Conservation (phyloP, 306 rosid species). For the Citrullus mucosospermus region DNA sequence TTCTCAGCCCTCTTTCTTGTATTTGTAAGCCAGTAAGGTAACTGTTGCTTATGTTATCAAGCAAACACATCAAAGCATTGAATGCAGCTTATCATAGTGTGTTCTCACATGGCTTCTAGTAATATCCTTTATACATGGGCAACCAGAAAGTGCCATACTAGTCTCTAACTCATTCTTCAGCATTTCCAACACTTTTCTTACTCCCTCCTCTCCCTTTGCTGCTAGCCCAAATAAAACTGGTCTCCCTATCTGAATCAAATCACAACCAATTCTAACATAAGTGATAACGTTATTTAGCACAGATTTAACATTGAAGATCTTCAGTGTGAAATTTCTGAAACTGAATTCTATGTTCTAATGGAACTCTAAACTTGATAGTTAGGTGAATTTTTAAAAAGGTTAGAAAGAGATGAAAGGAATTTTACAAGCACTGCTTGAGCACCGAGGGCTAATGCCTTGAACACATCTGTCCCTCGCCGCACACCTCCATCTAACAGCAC, state of each 20-base stretch:
- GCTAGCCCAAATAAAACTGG: constrained; percentile 37
- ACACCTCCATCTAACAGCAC: constrained; percentile 54
- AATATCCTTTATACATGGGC: constrained; percentile 27
- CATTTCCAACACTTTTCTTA: constrained; percentile 31
- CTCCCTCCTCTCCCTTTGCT: constrained; percentile 42
- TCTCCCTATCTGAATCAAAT: constrained; percentile 37
- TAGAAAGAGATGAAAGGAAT: no score
- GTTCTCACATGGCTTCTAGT: constrained; percentile 38
- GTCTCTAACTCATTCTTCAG: constrained; percentile 40
- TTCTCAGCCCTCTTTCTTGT: no score
- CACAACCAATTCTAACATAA: neutral
- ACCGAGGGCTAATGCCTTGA: constrained; percentile 58
- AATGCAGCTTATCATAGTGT: constrained; percentile 10
- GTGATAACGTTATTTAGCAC: neutral
- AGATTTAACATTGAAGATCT: no score
- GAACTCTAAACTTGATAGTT: no score
- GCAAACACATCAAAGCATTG: constrained; percentile 1
- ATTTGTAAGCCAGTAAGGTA: no score
- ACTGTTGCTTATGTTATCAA: no score
- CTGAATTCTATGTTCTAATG: no score
- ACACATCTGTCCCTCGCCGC: constrained; percentile 46
- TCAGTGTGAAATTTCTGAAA: no score
- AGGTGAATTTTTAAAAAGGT: no score
- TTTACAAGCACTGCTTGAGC: constrained; percentile 45
- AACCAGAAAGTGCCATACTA: constrained; percentile 44